Percentiles rank a stretch among this genome's conserved stretches.
These are phyloP conservation scores for Neonectria sp. DNA, from an alignment of 2,329 filamentous ascomycete genomes.

Conservation along the genomic window DNA sequence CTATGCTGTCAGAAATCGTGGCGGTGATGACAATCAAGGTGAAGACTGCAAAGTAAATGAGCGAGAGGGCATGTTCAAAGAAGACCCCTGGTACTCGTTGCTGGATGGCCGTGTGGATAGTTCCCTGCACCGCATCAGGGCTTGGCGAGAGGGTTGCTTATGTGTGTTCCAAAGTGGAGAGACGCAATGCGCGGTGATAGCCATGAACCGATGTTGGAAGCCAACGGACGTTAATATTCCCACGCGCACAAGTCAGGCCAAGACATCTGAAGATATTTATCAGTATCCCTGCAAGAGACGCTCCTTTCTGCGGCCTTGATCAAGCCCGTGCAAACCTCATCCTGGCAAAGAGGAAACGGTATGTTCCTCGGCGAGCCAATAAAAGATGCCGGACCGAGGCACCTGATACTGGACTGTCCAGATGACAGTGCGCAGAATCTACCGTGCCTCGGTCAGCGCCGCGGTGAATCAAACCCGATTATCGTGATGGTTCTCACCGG, in stretches of 20 bases:
- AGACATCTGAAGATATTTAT: slow-evolving; percentile 31
- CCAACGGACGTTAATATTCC: slow-evolving; percentile 20
- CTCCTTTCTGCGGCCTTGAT: slow-evolving; percentile 10
- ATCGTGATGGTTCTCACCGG: slow-evolving; percentile 15
- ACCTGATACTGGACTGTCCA: slow-evolving; percentile 16
- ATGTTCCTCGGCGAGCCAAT: slow-evolving; percentile 17
- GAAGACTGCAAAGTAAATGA: too few relatives aligned
- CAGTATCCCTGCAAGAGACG: slow-evolving; percentile 24
- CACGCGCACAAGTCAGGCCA: background rate
- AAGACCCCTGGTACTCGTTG: too few relatives aligned
- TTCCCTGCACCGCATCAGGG: slow-evolving; percentile 21
- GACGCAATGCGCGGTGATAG: slow-evolving; percentile 3
- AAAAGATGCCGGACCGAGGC: slow-evolving; percentile 24
- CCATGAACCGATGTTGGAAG: slow-evolving; percentile 17
- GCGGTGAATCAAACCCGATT: slow-evolving; percentile 25
- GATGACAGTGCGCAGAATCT: background rate
- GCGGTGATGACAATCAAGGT: too few relatives aligned
- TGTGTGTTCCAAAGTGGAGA: slow-evolving; percentile 26
- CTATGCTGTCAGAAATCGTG: too few relatives aligned
- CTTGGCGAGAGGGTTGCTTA: slow-evolving; percentile 21
- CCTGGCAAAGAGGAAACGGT: background rate
- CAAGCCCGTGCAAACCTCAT: slow-evolving; percentile 18
- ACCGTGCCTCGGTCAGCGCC: slow-evolving; percentile 22
- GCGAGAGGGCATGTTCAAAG: too few relatives aligned
- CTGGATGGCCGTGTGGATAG: background rate